Base-by-base conservation (phyloP, 805 yeast species). In the Wickerhamomyces silvicola region DNA sequence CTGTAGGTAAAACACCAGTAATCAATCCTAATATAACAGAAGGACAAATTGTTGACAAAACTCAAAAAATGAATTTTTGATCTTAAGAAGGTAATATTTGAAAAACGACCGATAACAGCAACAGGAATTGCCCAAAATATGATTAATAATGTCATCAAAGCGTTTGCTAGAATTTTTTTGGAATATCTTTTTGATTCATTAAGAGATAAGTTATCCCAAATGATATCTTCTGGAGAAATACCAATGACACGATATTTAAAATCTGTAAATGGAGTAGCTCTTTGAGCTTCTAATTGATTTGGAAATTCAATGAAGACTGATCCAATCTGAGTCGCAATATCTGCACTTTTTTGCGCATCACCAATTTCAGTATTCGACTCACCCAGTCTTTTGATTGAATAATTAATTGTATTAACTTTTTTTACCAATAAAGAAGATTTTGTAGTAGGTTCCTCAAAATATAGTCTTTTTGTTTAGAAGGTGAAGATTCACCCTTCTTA, bases 81-180 rank as follows among this genome's bases (percentile, higher is more conserved):
- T 23, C 82, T 84, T 52, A 87, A 66, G 50, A 70, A 79, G 43
- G 80, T 76, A 45, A 90, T 72, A 59, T 90, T 92, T 16, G 97
- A 90, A 42, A 92, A 80, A 46, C 77, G 72, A 73, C 97, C 97
- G 31, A 90, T 95, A 49, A 86, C 87, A n/a, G 97, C 95, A 24
- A 90, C 97, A 8, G 98, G 98, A 47, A 90, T 78, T 26, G 95
- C 79, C 97, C 97, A 90, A 61, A 87, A 86, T 29, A 90, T 73
- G 39, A 90, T 76, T 58, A 80, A 63, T 37, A 74, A 48, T 17
- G 82, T 75, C 49, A 82, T 66, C 30, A 86, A 62, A 11, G 83
- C 65, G 34, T 65, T 67, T 2, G 94, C 90, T 33, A 70, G 61
- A 16, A 71, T 35, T 36, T 66, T 68, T 62, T 77, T 80, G 15